Evolutionary conservation across 768 basidiomycete genomes (phyloP), one percentile per base, ranked within the genome.

Genomic region (Calocera cornea): DNA sequence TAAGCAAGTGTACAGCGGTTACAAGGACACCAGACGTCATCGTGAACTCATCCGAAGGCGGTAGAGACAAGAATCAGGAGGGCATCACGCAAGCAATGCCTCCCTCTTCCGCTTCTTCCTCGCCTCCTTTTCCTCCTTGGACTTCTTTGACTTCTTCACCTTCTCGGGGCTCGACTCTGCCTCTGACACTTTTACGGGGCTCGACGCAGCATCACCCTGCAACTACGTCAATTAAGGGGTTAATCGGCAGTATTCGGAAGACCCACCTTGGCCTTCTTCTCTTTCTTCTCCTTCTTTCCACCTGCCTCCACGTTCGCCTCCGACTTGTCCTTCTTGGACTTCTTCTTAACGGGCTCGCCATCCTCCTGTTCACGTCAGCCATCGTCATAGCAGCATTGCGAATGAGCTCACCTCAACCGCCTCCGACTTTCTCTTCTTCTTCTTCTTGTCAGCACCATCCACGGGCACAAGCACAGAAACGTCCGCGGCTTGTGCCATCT

Each of bases 361-460:
- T 90, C 78, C 1, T 84, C 81, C 0, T 89, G 86, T 27, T 90
- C 77, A 1, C 82, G 81, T 33, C 79, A 81, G 12, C 80, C 81
- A 49, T 72, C 75, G 83, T 82, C 24, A 84, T 81, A 70, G 80
- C 79, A 66, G 75, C 77, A 12, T 70, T 70, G 29, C 78, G 80
- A 12, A 66, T 44, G 34, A 41, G 54, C 41, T 65, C 63, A 31
- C 64, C 22, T 34, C 64, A 34, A 71, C 72, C 41, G 66, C 72
- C 66, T 72, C 72, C 34, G 72, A 66, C 65, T 74, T 75, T 50
- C 72, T 50, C 71, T 76, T 76, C 71, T 73, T 73, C 71, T 76
- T 74, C 41, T 74, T 73, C 69, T 67, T 65, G 65, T 71, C 69
- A 60, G 73, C 64, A 64, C 64, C 64, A n/a, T 27, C 60, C 68